Percentiles rank a stretch among this genome's conserved stretches.
Conservation (phyloP, 2,329 filamentous ascomycete species). For the Aspergillus fijiensis region DNA sequence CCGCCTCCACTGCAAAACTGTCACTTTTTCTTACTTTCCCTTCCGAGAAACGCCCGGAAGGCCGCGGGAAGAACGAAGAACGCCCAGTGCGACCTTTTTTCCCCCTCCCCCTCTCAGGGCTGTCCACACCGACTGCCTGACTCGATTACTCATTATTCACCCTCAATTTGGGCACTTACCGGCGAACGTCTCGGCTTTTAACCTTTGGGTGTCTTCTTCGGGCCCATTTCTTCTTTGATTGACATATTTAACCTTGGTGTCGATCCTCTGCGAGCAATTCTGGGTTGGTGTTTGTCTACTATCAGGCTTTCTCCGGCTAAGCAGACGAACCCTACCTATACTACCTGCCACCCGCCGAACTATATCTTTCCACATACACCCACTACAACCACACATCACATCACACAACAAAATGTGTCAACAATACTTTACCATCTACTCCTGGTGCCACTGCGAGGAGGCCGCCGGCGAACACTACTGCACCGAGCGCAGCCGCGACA, state of each 20-base stretch:
- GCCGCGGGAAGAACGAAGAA: slow-evolving; percentile 10
- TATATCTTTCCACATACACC: no score
- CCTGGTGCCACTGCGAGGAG: slow-evolving; percentile 42
- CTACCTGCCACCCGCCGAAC: no score
- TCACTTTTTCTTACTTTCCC: neutral
- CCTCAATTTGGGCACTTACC: neutral
- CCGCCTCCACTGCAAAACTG: neutral
- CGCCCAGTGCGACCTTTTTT: neutral
- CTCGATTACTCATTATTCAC: slow-evolving; percentile 1
- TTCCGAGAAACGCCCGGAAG: slow-evolving; percentile 15
- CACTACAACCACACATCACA: neutral
- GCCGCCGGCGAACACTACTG: slow-evolving; percentile 34
- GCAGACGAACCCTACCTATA: neutral
- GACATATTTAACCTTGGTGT: neutral
- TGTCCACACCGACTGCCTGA: slow-evolving; percentile 1
- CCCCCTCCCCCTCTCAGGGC: no score
- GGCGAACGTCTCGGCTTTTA: neutral
- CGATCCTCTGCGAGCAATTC: neutral
- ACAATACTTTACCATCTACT: slow-evolving; percentile 38
- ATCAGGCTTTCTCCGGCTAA: neutral
- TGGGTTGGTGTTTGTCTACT: neutral
- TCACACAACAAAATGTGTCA: slow-evolving; percentile 33
- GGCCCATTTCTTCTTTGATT: neutral
- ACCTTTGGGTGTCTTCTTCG: neutral
- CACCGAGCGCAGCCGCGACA: slow-evolving; percentile 25